Evolutionary conservation across 805 yeast species (phyloP).

Genomic region (Saccharomycopsis sp.): DNA sequence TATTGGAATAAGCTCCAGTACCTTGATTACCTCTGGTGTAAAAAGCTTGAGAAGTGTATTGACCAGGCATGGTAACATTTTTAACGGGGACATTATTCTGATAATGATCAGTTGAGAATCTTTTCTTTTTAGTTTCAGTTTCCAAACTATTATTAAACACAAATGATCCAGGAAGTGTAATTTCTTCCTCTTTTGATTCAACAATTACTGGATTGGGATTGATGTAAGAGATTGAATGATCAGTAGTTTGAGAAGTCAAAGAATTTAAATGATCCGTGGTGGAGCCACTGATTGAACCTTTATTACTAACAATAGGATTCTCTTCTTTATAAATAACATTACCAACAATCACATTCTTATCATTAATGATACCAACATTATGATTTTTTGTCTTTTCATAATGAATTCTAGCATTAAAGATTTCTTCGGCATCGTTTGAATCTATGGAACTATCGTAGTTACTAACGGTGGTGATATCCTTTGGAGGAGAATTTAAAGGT

Average conservation of each 20-base stretch:
- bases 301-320: constrained; percentile 1
- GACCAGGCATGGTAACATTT: constrained; percentile 8
- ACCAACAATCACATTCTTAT: constrained; percentile 3
- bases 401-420: not conserved
- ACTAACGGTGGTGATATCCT: constrained; percentile 15
- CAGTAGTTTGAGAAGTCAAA: constrained; percentile 6
- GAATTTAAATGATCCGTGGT: constrained; percentile 8
- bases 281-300: constrained; percentile 8
- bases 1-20: constrained; percentile 14
- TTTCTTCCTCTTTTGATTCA: not conserved
- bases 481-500: constrained; percentile 14
- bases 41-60: not conserved
- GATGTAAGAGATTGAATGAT: not conserved
- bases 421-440: constrained; percentile 7
- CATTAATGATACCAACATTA: not conserved
- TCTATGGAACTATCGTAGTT: constrained; percentile 14
- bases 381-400: not conserved
- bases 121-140: not conserved
- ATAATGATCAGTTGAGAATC: constrained; percentile 1
- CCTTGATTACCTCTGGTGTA: constrained; percentile 1
- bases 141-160: not conserved
- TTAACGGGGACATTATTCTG: constrained; percentile 10
- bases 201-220: not conserved
- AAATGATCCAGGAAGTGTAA: not conserved
- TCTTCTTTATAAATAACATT: constrained; percentile 1